Percentiles rank a stretch among this genome's conserved stretches.
Conservation (phyloP, 176 grass and related monocot genomes). For the Bonia amplexicaulis region DNA sequence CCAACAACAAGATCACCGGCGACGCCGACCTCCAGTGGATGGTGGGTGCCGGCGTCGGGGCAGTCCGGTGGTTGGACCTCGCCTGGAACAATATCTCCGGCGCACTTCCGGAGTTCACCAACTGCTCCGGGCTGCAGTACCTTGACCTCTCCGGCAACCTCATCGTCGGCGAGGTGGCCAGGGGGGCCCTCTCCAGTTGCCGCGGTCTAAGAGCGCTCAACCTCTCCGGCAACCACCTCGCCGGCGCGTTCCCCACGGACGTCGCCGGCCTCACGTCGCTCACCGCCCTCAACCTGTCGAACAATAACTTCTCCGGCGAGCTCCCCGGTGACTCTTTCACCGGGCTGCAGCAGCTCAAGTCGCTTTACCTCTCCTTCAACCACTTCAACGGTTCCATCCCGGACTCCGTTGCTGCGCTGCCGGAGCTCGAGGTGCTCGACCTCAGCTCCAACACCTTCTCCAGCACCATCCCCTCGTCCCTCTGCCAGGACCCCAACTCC, state of each 20-base stretch:
- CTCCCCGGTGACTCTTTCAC: slow-evolving; percentile 45
- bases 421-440: slow-evolving; percentile 71
- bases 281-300: slow-evolving; percentile 55
- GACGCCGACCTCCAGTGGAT: slow-evolving; percentile 60
- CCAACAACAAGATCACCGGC: slow-evolving; percentile 62
- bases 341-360: slow-evolving; percentile 46
- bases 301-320: slow-evolving; percentile 88
- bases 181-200: slow-evolving; percentile 50
- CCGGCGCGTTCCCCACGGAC: slow-evolving; percentile 55
- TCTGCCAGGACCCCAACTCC: slow-evolving; percentile 43
- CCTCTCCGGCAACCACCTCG: slow-evolving; percentile 75
- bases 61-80: slow-evolving; percentile 56
- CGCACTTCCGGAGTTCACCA: slow-evolving; percentile 48
- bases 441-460: slow-evolving; percentile 86
- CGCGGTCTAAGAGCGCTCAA: slow-evolving; percentile 48
- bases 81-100: slow-evolving; percentile 60
- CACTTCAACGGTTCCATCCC: slow-evolving; percentile 62
- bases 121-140: slow-evolving; percentile 69
- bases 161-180: slow-evolving; percentile 43
- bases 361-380: slow-evolving; percentile 74
- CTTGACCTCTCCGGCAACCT: slow-evolving; percentile 81
- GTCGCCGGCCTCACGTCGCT: slow-evolving; percentile 49
- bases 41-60: slow-evolving; percentile 42
- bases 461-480: slow-evolving; percentile 53
- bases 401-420: slow-evolving; percentile 45